phyloP scores from a whole-genome alignment of 495 filamentous ascomycete species.

The Penicillium atrosanguineum region DNA sequence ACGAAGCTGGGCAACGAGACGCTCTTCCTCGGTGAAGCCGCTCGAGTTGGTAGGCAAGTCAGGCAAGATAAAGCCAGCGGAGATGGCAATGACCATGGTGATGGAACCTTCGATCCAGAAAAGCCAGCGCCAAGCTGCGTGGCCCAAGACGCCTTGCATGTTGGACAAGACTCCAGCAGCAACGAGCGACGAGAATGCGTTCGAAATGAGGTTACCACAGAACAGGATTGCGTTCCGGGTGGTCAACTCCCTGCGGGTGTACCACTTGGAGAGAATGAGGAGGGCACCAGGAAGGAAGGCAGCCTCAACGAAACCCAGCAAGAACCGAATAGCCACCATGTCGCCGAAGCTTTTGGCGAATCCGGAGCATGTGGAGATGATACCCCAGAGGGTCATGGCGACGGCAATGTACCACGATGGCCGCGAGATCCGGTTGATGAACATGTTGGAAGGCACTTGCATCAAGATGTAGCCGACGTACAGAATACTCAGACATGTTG shows the following conservation, averaged over 20 bases:
- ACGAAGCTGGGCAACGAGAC: constrained; percentile 62
- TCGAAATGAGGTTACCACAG: constrained; percentile 51
- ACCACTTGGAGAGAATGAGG: constrained; percentile 48
- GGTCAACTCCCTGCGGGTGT: constrained; percentile 42
- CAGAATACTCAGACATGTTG: constrained; percentile 61
- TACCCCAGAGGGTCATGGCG: constrained; percentile 64
- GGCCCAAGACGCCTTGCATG: constrained; percentile 40
- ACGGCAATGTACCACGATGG: constrained; percentile 62
- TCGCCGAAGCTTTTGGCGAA: constrained; percentile 53
- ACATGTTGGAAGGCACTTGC: constrained; percentile 38
- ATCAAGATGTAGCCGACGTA: constrained; percentile 57
- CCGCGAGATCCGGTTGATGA: constrained; percentile 41
- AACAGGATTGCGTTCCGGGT: constrained; percentile 43
- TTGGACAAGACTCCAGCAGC: constrained; percentile 43
- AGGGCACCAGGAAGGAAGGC: constrained; percentile 44
- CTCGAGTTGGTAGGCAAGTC: constrained; percentile 71
- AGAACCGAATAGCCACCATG: constrained; percentile 62
- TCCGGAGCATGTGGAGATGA: constrained; percentile 59
- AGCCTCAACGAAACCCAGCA: constrained; percentile 60
- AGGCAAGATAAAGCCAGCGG: constrained; percentile 61
- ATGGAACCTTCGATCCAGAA: constrained; percentile 50
- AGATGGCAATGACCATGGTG: constrained; percentile 31
- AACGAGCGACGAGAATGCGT: constrained; percentile 64
- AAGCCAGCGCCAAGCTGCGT: constrained; percentile 63
- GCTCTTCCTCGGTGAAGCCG: constrained; percentile 68